Evolutionary conservation across 495 filamentous ascomycete genomes (phyloP).

Genomic region (Copromyces sp.): DNA sequence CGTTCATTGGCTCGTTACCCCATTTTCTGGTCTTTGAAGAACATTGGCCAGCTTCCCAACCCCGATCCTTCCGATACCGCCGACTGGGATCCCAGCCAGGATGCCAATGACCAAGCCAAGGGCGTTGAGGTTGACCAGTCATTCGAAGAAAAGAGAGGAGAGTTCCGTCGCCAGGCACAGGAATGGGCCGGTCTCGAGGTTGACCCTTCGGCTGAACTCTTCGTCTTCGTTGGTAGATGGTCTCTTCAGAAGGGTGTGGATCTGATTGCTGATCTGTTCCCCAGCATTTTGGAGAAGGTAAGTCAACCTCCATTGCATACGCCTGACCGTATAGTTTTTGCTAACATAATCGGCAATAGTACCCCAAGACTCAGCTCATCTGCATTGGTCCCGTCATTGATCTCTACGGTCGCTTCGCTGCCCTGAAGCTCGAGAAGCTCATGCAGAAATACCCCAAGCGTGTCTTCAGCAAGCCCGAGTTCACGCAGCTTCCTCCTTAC

Average conservation of each 20-base stretch:
- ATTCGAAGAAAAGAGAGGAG: slow-evolving; percentile 47
- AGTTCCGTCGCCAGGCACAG: slow-evolving; percentile 58
- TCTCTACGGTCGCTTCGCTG: slow-evolving; percentile 69
- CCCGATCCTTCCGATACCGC: slow-evolving; percentile 67
- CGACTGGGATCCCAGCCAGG: slow-evolving; percentile 48
- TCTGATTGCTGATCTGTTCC: slow-evolving; percentile 68
- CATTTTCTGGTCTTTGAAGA: slow-evolving; percentile 66
- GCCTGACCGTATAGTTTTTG: not conserved
- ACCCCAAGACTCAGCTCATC: slow-evolving; percentile 58
- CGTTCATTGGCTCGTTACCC: slow-evolving; percentile 66
- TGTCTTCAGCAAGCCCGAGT: slow-evolving; percentile 68
- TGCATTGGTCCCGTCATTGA: slow-evolving; percentile 68
- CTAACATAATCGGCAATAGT: slow-evolving; percentile 4
- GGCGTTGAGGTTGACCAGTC: slow-evolving; percentile 46
- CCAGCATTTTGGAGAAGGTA: slow-evolving; percentile 52
- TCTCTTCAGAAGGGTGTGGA: slow-evolving; percentile 72
- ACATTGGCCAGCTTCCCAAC: slow-evolving; percentile 62
- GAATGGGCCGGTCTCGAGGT: slow-evolving; percentile 65
- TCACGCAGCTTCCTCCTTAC: slow-evolving; percentile 62
- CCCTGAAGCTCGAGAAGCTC: slow-evolving; percentile 58
- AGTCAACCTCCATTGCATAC: not conserved
- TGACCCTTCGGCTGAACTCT: slow-evolving; percentile 57
- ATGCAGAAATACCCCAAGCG: slow-evolving; percentile 70
- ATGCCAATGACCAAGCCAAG: slow-evolving; percentile 33
- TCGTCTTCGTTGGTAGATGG: slow-evolving; percentile 75